These are phyloP conservation scores for Arthrobotrys musiformis DNA, from an alignment of 2,329 filamentous ascomycete genomes.

Conservation along the genomic window DNA sequence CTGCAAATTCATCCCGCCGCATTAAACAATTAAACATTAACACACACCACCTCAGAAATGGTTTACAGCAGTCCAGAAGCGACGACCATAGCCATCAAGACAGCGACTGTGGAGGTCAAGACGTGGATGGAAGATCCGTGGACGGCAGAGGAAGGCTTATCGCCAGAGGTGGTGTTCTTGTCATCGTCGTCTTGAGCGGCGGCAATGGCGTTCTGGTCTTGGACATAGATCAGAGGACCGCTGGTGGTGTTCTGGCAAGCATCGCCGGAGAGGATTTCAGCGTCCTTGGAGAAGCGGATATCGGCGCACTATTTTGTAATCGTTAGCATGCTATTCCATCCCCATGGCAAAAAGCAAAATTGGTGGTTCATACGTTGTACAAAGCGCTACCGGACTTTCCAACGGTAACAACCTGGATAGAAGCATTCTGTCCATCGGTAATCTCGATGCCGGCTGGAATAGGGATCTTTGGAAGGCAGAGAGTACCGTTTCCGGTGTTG, in stretches of 20 bases:
- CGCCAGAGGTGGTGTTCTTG: slow-evolving; percentile 10
- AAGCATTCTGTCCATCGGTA: slow-evolving; percentile 72
- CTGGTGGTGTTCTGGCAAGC: slow-evolving; percentile 72
- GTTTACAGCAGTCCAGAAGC: slow-evolving; percentile 46
- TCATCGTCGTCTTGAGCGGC: neutral
- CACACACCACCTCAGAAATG: neutral
- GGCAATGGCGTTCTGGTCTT: slow-evolving; percentile 17
- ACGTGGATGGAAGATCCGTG: slow-evolving; percentile 33
- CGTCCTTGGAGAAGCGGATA: slow-evolving; percentile 72
- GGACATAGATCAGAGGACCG: slow-evolving; percentile 50
- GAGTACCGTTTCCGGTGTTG: slow-evolving; percentile 71
- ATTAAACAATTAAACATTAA: slow-evolving; percentile 24
- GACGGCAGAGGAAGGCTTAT: slow-evolving; percentile 31
- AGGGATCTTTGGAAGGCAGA: slow-evolving; percentile 73
- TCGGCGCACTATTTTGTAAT: slow-evolving; percentile 73
- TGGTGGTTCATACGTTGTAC: slow-evolving; percentile 68
- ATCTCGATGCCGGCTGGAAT: slow-evolving; percentile 68
- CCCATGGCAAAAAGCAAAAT: neutral
- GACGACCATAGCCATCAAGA: slow-evolving; percentile 43
- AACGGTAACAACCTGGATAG: slow-evolving; percentile 75
- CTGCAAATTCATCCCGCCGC: neutral
- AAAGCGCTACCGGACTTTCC: slow-evolving; percentile 71
- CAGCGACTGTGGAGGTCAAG: slow-evolving; percentile 25
- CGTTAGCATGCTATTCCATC: neutral
- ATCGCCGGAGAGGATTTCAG: slow-evolving; percentile 65